A percentile compares a stretch with the other conserved stretches of the same genome.
phyloP scores from a whole-genome alignment of 164 flowering plant genomes.

The Brasenia schreberi region DNA sequence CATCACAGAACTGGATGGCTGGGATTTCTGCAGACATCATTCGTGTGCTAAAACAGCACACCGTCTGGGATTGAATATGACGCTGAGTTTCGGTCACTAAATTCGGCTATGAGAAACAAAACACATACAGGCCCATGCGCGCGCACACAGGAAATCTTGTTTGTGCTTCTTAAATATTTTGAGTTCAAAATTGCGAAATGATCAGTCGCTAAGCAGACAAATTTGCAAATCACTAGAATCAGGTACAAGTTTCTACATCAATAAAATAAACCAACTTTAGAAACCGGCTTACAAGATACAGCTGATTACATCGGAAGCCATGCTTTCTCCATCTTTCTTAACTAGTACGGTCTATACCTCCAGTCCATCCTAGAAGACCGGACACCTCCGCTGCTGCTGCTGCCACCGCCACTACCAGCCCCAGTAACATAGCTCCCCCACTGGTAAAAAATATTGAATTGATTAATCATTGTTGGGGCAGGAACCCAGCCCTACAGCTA shows the following conservation, averaged over 20 bases:
- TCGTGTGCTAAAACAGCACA: too few species aligned
- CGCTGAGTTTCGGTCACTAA: too few species aligned
- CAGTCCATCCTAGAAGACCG: constrained; percentile 67
- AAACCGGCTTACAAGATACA: not conserved
- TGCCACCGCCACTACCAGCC: not conserved
- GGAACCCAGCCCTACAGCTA: not conserved
- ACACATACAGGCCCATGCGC: too few species aligned
- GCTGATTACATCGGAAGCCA: not conserved
- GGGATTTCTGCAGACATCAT: too few species aligned
- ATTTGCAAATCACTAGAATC: too few species aligned
- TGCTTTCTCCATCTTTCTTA: not conserved
- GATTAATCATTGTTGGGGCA: constrained; percentile 1
- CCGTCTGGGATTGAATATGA: too few species aligned
- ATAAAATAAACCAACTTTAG: not conserved
- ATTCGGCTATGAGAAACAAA: too few species aligned
- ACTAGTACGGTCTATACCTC: constrained; percentile 81
- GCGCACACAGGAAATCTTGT: too few species aligned
- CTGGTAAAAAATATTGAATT: constrained; percentile 21
- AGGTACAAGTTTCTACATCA: not conserved
- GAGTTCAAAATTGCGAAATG: too few species aligned
- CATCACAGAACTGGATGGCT: too few species aligned
- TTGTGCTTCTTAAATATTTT: too few species aligned
- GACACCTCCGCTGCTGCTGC: constrained; percentile 9
- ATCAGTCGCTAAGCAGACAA: too few species aligned
- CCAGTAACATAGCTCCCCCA: constrained; percentile 35